phyloP scores from a whole-genome alignment of 169 alveolate species.

The Plasmodium gaboni region DNA sequence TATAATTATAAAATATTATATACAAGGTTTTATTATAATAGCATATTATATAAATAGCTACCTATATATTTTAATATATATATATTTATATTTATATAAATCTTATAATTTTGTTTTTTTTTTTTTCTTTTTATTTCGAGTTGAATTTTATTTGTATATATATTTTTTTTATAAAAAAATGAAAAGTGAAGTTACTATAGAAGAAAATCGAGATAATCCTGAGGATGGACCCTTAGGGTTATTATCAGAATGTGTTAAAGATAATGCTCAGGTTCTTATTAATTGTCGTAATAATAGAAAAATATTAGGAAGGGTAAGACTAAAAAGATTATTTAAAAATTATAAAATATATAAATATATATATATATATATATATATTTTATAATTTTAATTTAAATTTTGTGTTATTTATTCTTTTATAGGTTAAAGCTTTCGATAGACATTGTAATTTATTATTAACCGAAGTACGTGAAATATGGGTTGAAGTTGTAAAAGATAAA shows the following conservation, averaged over 20 bases:
- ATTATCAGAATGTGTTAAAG: constrained; percentile 95
- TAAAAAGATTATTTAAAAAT: background rate
- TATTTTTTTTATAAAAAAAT: constrained; percentile 12
- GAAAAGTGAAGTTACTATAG: constrained; percentile 46
- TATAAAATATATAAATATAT: background rate
- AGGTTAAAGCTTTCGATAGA: constrained; percentile 97
- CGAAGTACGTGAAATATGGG: constrained; percentile 98
- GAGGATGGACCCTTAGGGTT: constrained; percentile 97
- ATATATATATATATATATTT: background rate
- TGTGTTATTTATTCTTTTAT: background rate
- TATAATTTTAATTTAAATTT: background rate
- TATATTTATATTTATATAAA: no score
- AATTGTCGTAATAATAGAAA: constrained; percentile 98
- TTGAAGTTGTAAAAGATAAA: constrained; percentile 92
- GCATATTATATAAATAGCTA: no score
- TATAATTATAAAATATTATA: no score
- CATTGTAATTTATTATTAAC: constrained; percentile 98
- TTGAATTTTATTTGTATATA: background rate
- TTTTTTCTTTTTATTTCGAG: background rate
- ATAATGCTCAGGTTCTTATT: constrained; percentile 96
- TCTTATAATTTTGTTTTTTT: background rate
- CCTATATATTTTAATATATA: no score
- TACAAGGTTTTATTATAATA: no score
- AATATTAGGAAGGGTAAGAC: constrained; percentile 94
- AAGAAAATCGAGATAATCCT: constrained; percentile 89